Evolutionary conservation across 192 early-diverging fungal species (phyloP), one percentile per base, ranked within the genome.

Genomic region (Coemansia sp.): DNA sequence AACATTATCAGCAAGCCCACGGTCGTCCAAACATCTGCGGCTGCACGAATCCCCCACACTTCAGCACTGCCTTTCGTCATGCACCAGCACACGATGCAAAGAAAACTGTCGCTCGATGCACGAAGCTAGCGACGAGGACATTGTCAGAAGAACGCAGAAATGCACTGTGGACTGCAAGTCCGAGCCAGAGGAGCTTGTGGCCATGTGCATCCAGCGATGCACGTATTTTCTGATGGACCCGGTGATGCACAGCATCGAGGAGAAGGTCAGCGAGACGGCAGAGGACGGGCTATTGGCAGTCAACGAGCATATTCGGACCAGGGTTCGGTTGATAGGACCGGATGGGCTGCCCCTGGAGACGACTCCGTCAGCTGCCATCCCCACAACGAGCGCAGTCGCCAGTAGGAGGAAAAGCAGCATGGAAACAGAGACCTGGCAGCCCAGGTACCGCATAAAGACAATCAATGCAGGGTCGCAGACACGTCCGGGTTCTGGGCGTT

Each of bases 201-300:
- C 70, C 23, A 74, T 80, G 72, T 80, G 77, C 23, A 74, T 80
- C 53, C 77, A 74, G 49, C 55, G 65, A 34, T 80, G 77, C 56
- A 58, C 72, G 6, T 69, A 67, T 45, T 80, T 67, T 62, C 28
- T 80, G 72, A 65, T 68, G 4, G 62, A 80, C 32, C 77, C 71
- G 0, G 58, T 62, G 10, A 54, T 9, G 3, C 72, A 71, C n/a
- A 60, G 50, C 5, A 42, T 64, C 2, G 60, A 64, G 2, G 45
- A 50, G 13, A 52, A 58, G 16, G 61, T 47, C 20, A 55, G 54
- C 6, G 25, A 52, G 4, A 51, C 52, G 0, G 71, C 50, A 29
- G 23, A 39, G 4, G 45, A 60, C 23, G 71, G 71, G 13, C 19
- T 80, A 50, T 36, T 68, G 20, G 42, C 67, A 1, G 62, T 68